Evolutionary conservation across 202 grass and related monocot genomes (phyloP), one percentile per base, ranked within the genome.

Genomic region (Zizania palustris): DNA sequence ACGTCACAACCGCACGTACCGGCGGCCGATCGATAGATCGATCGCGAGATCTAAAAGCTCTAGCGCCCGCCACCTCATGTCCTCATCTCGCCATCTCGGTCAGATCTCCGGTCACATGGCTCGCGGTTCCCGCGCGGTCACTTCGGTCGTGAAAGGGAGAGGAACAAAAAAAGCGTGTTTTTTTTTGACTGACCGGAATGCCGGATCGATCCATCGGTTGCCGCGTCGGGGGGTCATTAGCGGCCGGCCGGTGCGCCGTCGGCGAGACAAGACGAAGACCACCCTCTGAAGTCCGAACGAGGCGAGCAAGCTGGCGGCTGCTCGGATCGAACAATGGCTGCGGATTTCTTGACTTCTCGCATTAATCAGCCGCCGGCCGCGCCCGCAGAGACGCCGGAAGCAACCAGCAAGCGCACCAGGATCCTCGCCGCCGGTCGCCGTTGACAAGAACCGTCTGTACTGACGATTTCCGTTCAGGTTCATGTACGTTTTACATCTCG

Each of bases 191-290:
- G n/a, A n/a, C n/a, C n/a, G 37, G 45, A 12, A 4, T 13, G 1
- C n/a, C 50, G 5, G 51, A 73, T 4, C 72, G 41, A 4, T 34
- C 13, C 51, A 16, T 55, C 13, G 67, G 67, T 80, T 10, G 56
- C 55, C 4, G 46, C 48, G 34, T 70, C 54, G 71, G 33, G 53
- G 39, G n/a, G n/a, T n/a, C 12, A 33, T 50, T 18, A 13, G 43
- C 43, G 9, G 18, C 54, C 43, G 48, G 76, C 76, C 42, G 83
- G 70, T 62, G 76, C 76, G 76, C 44, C 76, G 54, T 85, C 70
- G 45, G 44, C 67, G 55, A 19, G 44, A 46, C 6, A 6, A 43
- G 37, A 59, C 77, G n/a, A 70, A 28, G 15, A 60, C n/a, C n/a
- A n/a, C n/a, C 46, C 46, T 16, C 46, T 16, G 13, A 13, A n/a